Evolutionary conservation across 768 basidiomycete genomes (phyloP).

Genomic region (Sutorius australiensis): DNA sequence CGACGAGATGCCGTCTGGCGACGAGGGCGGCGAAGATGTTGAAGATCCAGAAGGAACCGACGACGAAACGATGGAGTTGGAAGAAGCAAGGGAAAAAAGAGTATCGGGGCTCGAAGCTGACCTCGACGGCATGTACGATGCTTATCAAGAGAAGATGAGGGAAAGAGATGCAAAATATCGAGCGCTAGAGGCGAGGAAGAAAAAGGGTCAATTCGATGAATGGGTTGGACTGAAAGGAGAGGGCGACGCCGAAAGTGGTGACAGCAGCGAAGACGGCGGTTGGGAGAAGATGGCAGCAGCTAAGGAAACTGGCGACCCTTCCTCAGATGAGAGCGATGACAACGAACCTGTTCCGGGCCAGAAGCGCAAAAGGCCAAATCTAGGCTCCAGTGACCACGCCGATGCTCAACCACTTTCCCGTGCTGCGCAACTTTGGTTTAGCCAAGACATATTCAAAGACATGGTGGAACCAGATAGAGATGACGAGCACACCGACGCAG

Average conservation of each 20-base stretch:
- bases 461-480: conserved; percentile 37
- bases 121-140: conserved; percentile 84
- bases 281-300: conserved; percentile 63
- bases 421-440: conserved; percentile 89
- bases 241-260: conserved; percentile 36
- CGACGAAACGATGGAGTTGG: conserved; percentile 52
- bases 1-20: conserved; percentile 43
- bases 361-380: conserved; percentile 42
- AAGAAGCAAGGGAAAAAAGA: conserved; percentile 67
- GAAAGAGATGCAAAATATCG: conserved; percentile 87
- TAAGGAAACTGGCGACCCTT: conserved; percentile 48
- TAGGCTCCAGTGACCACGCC: conserved; percentile 35
- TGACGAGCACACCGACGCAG: conserved; percentile 21
- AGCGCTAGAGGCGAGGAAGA: conserved; percentile 71
- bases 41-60: conserved; percentile 26
- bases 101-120: conserved; percentile 71
- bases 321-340: conserved; percentile 51
- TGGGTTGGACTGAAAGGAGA: conserved; percentile 73
- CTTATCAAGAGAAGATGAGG: conserved; percentile 73
- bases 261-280: conserved; percentile 50
- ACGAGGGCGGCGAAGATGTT: conserved; percentile 41
- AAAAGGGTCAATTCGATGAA: conserved; percentile 70
- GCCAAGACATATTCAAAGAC: conserved; percentile 80
- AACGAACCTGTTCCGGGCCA: conserved; percentile 29
- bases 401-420: conserved; percentile 41